Evolutionary conservation across 345 rosid species (phyloP), one percentile per base, ranked within the genome.

Genomic region (Noccaea bulbosa): DNA sequence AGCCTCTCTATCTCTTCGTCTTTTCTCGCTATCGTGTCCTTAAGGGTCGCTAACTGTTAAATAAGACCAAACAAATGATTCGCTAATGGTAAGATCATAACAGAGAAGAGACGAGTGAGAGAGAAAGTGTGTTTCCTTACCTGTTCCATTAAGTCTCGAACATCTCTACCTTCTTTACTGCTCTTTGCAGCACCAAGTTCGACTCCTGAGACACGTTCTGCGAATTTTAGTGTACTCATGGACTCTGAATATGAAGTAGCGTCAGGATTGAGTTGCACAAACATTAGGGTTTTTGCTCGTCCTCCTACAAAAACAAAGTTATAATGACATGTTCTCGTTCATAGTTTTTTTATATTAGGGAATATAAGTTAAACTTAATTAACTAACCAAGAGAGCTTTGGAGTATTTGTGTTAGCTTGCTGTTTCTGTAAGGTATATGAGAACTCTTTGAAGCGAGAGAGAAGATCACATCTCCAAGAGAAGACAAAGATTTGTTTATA

Each of bases 391-490:
- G 80, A 64, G 94, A 89, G 75, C 82, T 80, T 60, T 95, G 99
- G 43, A 95, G 97, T 50, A 95, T 66, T 75, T 95, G 99, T 75
- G 99, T 95, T 46, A 95, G 91, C 83, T 95, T 95, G 96, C 99
- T 95, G 67, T 95, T 95, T 78, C 99, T 84, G 54, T 90, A 95
- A 0, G 99, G 99, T 22, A 95, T 83, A 65, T 95, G 99, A 4
- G 93, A 12, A 75, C 82, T 83, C 83, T 92, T 95, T 71, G 89
- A 90, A 40, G 98, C 86, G 22, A 95, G 86, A 56, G 99, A 84
- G 44, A 88, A 95, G 67, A 95, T 86, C 2, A 95, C 99, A 63
- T 95, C 98, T 53, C 99, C 99, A 17, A 95, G 92, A 33, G 99
- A 86, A 12, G 99, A 88, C 4, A 95, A 78, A 0, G 98, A 94